Conservation (phyloP, 2,329 filamentous ascomycete species). For the Aspergillus terreus region DNA sequence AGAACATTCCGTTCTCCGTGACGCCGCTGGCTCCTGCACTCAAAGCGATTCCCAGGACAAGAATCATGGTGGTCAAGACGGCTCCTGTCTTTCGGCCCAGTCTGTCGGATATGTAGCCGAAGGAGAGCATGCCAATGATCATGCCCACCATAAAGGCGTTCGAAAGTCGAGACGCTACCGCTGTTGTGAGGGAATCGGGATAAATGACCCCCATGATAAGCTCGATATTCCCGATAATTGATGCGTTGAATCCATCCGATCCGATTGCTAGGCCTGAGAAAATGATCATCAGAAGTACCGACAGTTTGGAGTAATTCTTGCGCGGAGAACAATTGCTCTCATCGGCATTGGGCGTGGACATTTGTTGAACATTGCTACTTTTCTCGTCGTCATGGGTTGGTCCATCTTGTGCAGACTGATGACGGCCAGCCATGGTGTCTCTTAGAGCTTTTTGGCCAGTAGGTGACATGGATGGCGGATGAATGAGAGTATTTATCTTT, state of each 20-base stretch:
- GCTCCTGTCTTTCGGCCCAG: conserved; percentile 49
- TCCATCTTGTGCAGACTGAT: no score
- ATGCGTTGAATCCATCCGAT: conserved; percentile 34
- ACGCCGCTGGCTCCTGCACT: conserved; percentile 46
- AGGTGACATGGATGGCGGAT: no score
- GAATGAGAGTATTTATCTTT: no score
- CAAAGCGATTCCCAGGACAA: conserved; percentile 47
- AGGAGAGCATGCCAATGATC: conserved; percentile 55
- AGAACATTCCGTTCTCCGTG: conserved; percentile 30
- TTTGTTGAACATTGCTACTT: no score
- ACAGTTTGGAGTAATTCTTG: conserved; percentile 17
- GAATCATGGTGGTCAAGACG: conserved; percentile 46
- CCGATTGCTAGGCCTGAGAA: conserved; percentile 36
- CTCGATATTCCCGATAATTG: conserved; percentile 33
- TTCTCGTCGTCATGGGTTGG: no score
- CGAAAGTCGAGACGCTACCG: conserved; percentile 43
- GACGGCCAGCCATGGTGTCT: no score
- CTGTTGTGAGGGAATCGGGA: conserved; percentile 16
- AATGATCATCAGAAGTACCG: conserved; percentile 30
- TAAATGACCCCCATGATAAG: conserved; percentile 38
- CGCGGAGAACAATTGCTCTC: no score
- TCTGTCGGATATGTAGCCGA: conserved; percentile 50
- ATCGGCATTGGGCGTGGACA: no score
- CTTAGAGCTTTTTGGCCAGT: no score
- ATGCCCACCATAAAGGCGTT: conserved; percentile 57